Base-by-base conservation (phyloP, 2,329 filamentous ascomycete genomes). In the Lecanicillium sp. region DNA sequence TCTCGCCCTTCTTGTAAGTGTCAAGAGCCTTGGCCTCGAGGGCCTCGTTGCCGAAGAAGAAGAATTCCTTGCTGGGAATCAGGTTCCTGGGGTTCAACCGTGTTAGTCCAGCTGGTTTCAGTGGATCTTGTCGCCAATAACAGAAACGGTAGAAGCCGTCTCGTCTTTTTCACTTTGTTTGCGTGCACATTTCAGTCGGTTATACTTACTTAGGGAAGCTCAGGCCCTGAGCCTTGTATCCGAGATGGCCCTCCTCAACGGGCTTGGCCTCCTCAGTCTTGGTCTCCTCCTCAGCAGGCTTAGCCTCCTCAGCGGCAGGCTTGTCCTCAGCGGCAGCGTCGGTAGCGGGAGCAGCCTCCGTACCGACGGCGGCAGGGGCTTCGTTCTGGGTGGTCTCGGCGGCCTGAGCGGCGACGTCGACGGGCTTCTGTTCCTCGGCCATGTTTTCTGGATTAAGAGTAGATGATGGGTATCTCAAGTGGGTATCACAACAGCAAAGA, bases 21-120 rank as follows among this genome's bases (percentile, higher is more conserved):
- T 72, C 64, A 41, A 95, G 74, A 57, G 82, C 73, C 65, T 90
- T 83, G 52, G 78, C 66, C 55, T 88, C 78, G 43, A 94, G 63
- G 35, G 84, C 67, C 40, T 88, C 84, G 35, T 76, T 70, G 51
- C 80, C 78, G 66, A 90, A 86, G 76, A 82, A 89, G 71, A 96
- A 95, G 70, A 85, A 86, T 62, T 88, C 87, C 78, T 95, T 95
- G 62, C 81, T 79, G 69, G 88, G 89, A 53, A 86, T 80, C 56
- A 96, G 76, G 63, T 87, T 85, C 78, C 86, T 94, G 52, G 22
- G 16, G 15, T 25, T 29, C 20, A 5, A 19, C 18, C 16, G 6
- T 27, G 50, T 58, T 48, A 61, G 53, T 12, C 13, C 11, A n/a
- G 19, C 17, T 19, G 19, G 13, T 9, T 19, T 19, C 22, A 13